phyloP scores from a whole-genome alignment of 106 monocot species.

The Cymbidium sinense region DNA sequence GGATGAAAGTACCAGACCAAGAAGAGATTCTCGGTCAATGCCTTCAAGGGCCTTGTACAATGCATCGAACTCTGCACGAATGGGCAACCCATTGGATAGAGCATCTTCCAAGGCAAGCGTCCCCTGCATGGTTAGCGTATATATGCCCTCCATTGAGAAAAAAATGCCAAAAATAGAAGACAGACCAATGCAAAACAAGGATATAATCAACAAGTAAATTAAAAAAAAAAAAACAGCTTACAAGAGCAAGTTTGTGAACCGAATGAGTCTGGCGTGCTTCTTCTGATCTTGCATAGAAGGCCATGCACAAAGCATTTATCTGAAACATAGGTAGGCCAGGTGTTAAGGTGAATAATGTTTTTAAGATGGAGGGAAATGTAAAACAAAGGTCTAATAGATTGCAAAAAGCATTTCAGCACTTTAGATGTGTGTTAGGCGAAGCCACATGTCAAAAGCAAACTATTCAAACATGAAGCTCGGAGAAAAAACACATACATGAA shows the following conservation, averaged over 20 bases:
- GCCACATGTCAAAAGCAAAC: neutral
- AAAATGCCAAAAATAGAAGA: neutral
- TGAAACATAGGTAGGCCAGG: slow-evolving; percentile 13
- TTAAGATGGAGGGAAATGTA: neutral
- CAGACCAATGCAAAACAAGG: neutral
- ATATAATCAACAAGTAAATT: neutral
- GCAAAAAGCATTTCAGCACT: neutral
- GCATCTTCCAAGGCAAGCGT: slow-evolving; percentile 87
- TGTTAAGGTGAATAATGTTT: neutral
- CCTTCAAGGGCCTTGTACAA: slow-evolving; percentile 62
- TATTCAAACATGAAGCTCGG: slow-evolving; percentile 6
- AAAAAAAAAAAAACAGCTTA: slow-evolving; percentile 20
- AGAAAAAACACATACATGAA: slow-evolving; percentile 44
- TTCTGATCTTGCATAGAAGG: slow-evolving; percentile 97
- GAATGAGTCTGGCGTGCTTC: slow-evolving; percentile 88
- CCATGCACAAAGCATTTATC: slow-evolving; percentile 97
- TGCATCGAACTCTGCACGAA: slow-evolving; percentile 56
- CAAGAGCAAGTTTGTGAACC: slow-evolving; percentile 92
- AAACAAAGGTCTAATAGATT: neutral
- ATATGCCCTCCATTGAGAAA: neutral
- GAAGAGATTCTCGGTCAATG: slow-evolving; percentile 69
- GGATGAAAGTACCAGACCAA: slow-evolving; percentile 71
- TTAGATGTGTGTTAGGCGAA: neutral
- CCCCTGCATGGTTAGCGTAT: slow-evolving; percentile 32
- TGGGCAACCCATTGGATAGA: slow-evolving; percentile 63